A percentile compares a stretch with the other conserved stretches of the same genome.
These are phyloP conservation scores for Mortierella sp. DNA, from an alignment of 371 early-diverging fungal species.

Conservation along the genomic window DNA sequence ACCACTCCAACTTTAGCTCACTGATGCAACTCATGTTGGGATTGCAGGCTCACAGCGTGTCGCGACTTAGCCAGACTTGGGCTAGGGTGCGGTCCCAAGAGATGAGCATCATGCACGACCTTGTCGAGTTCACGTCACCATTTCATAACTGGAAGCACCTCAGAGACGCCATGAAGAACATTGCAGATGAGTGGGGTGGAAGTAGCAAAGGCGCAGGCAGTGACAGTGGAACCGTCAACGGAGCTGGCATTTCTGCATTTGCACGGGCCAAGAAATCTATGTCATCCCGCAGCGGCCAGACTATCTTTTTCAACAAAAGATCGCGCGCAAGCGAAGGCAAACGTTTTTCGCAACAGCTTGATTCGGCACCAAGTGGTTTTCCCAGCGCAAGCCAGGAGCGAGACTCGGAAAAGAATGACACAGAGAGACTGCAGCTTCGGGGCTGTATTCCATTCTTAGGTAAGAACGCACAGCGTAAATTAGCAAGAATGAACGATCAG, in stretches of 20 bases:
- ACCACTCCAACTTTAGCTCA: slow-evolving; percentile 74
- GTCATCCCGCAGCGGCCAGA: no score
- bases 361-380: no score
- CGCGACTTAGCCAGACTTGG: slow-evolving; percentile 73
- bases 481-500: no score
- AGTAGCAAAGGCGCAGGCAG: slow-evolving; percentile 2
- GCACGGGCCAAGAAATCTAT: background rate
- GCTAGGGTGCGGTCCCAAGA: slow-evolving; percentile 61
- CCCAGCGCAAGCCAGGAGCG: no score
- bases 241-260: background rate
- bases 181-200: slow-evolving; percentile 68
- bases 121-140: slow-evolving; percentile 70
- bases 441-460: slow-evolving; percentile 77
- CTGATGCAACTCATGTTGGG: slow-evolving; percentile 72
- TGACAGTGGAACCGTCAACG: background rate
- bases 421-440: slow-evolving; percentile 34
- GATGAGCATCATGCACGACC: slow-evolving; percentile 64
- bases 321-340: no score
- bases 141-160: slow-evolving; percentile 74
- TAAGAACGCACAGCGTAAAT: no score
- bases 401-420: background rate
- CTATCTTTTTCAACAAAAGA: no score
- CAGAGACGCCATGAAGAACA: slow-evolving; percentile 72
- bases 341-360: slow-evolving; percentile 2
- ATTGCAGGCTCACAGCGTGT: slow-evolving; percentile 69